Conservation (phyloP, 2,329 filamentous ascomycete genomes). For the Magnaporthiopsis poae region DNA sequence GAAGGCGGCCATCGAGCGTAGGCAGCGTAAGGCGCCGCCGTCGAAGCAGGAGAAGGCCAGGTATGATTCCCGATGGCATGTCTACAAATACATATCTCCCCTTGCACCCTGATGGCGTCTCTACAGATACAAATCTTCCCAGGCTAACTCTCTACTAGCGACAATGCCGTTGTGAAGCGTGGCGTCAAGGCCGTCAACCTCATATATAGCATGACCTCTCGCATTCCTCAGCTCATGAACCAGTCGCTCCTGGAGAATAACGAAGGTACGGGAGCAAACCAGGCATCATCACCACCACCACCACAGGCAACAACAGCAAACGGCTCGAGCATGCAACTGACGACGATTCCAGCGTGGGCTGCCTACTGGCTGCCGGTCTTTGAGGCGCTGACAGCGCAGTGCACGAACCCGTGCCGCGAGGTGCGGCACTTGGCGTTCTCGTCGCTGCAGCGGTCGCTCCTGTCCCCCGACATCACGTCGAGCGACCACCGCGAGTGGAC, state of each 20-base stretch:
- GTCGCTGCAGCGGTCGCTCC: constrained; percentile 72
- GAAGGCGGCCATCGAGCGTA: constrained; percentile 33
- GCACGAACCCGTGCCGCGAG: constrained; percentile 86
- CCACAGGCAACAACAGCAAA: constrained; percentile 15
- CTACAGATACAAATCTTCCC: background rate
- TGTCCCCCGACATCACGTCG: constrained; percentile 76
- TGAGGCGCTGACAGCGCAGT: constrained; percentile 76
- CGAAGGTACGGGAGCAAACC: constrained; percentile 48
- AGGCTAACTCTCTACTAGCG: constrained; percentile 30
- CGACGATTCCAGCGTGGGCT: constrained; percentile 61
- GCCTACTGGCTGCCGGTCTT: constrained; percentile 97
- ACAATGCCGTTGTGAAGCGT: constrained; percentile 63
- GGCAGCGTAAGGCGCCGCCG: constrained; percentile 11
- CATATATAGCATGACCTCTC: constrained; percentile 70
- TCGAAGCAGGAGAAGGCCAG: constrained; percentile 46
- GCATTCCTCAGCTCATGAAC: constrained; percentile 78
- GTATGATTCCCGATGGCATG: constrained; percentile 28
- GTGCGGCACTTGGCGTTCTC: constrained; percentile 82
- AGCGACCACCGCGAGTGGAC: constrained; percentile 84
- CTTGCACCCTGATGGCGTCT: background rate
- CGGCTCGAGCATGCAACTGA: constrained; percentile 10
- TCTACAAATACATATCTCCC: background rate
- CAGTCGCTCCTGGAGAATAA: constrained; percentile 84
- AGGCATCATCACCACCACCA: background rate
- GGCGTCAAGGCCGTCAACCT: constrained; percentile 73